Evolutionary conservation across 202 grass and related monocot genomes (phyloP), one percentile per base, ranked within the genome.

Genomic region (Hordeum pubiflorum): DNA sequence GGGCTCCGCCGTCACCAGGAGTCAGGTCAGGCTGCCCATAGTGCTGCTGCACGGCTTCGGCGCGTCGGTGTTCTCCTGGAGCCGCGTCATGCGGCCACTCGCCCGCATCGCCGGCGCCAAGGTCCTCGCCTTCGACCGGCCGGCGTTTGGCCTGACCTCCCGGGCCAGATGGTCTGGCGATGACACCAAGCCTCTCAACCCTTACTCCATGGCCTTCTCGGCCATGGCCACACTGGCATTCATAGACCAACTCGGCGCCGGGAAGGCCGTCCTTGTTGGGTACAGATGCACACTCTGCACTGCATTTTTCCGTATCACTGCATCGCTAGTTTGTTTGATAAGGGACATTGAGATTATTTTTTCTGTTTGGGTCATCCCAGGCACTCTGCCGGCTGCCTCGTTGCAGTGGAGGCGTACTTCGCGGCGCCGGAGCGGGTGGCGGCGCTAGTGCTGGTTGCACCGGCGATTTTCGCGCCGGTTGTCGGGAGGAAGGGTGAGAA

Each of bases 101-200:
- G 84, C 90, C 17, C 52, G 75, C 72, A 27, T 90, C 18, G 84
- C n/a, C 4, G 76, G 89, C 23, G 90, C 90, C 13, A 91, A 98
- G 74, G 96, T 98, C 63, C 88, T 98, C 10, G 95, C 96, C 1
- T 98, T 98, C 68, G 96, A 98, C 63, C 84, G 92, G 18, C 92
- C 96, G 0, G 92, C 89, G n/a, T 98, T 98, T 32, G 95, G 95
- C 7, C 77, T 95, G 33, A 95, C 95, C 5, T 89, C 88, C 14
- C 84, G 86, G 52, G 18, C 74, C 17, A 72, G 24, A 34, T 61
- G 63, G 76, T 40, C 81, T 1, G 61, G 32, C 33, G 89, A 86
- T 32, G 78, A 87, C 82, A 71, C 74, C 52, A 82, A 80, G 76
- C 81, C 81, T 67, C 71, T 94, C 37, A 98, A 95, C 46, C 92